Evolutionary conservation across 2,329 filamentous ascomycete genomes (phyloP), one percentile per base, ranked within the genome.

Genomic region (Alternaria metachromatica): DNA sequence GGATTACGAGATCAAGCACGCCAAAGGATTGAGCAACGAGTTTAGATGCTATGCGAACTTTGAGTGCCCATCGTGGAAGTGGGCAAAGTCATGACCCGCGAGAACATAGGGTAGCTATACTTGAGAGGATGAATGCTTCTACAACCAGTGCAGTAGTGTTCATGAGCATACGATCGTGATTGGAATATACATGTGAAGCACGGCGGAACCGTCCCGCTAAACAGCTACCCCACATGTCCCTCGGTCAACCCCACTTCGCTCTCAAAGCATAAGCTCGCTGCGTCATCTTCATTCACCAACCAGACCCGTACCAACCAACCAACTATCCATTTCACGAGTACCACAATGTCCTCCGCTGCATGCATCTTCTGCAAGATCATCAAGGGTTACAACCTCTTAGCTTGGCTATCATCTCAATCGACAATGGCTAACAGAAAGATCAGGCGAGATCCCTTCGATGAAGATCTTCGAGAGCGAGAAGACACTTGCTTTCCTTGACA

Each of bases 361-460:
- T 99, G 96, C 80, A 93, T 98, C 78, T 99, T 99, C 85, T 99
- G 96, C 87, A 97, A 93, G 82, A 98, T 99, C 80, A 91, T 99
- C 85, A 96, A 97, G 87, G 95, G 95, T 88, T 81, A 57, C 21
- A 15, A n/a, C 15, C 73, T 49, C 25, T 26, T 33, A 23, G 25
- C 25, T 55, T 28, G 26, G 55, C 48, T 21, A 37, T 23, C 5
- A 3, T 41, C 20, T 18, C 30, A 41, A 25, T 41, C 49, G 37
- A 41, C 30, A 53, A 37, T 41, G 20, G 49, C 49, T 53, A 5
- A 53, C 30, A 10, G 30, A 18, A 41, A 2, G 13, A 33, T 6
- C n/a, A 97, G 94, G 94, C 70, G 95, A 98, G 66, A 97, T 99
- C 80, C 96, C 96, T 53, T 95, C 89, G 73, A 91, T 98, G 86